A percentile compares a stretch with the other conserved stretches of the same genome.
These are phyloP conservation scores for Malus hybrid DNA, from an alignment of 331 rosid species.

Conservation along the genomic window DNA sequence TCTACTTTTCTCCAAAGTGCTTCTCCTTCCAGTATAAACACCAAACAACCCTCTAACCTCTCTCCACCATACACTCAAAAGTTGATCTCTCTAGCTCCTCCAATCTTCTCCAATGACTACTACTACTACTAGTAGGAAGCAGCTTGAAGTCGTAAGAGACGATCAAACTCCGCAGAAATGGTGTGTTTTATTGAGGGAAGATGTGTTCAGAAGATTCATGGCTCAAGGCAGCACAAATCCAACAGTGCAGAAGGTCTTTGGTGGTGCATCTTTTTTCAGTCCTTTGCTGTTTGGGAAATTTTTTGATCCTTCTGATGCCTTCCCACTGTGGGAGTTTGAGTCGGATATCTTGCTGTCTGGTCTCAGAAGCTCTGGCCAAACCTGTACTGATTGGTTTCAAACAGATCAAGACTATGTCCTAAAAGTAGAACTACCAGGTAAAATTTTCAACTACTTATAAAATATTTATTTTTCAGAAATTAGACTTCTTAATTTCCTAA, in stretches of 20 bases:
- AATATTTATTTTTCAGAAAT: neutral
- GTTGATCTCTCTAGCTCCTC: neutral
- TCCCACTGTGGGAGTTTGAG: constrained; percentile 94
- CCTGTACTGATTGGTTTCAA: constrained; percentile 66
- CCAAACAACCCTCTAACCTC: constrained; percentile 23
- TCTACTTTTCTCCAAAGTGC: constrained; percentile 1
- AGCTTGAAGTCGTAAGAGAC: constrained; percentile 56
- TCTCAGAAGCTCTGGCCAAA: constrained; percentile 47
- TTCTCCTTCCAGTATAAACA: constrained; percentile 52
- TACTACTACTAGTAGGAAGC: constrained; percentile 20
- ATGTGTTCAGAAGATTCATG: constrained; percentile 59
- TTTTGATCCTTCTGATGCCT: constrained; percentile 96
- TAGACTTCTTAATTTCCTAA: neutral
- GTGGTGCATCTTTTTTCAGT: constrained; percentile 79
- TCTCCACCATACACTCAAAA: constrained; percentile 26
- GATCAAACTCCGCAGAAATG: constrained; percentile 71
- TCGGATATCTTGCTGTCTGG: constrained; percentile 58
- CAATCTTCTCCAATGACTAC: constrained; percentile 27
- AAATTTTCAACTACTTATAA: neutral
- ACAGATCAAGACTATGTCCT: constrained; percentile 56
- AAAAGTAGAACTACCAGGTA: constrained; percentile 80
- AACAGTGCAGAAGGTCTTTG: constrained; percentile 50
- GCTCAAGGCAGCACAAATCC: constrained; percentile 33
- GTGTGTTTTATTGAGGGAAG: constrained; percentile 73
- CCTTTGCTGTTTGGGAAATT: constrained; percentile 86